Conservation (phyloP, 2,329 filamentous ascomycete genomes). For the Fusarium marasasianum region DNA sequence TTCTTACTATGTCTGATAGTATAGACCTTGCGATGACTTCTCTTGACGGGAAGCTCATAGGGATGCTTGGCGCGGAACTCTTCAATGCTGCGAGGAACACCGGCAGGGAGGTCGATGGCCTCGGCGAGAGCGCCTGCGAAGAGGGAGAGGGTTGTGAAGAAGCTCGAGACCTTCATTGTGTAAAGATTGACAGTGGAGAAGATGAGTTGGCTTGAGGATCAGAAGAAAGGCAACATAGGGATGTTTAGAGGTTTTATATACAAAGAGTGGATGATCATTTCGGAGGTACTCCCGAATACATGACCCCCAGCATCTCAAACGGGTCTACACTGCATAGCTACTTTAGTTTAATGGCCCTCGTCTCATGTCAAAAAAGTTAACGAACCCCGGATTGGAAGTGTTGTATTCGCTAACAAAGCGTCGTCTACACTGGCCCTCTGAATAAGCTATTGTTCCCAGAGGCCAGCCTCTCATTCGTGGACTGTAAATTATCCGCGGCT, state of each 20-base stretch:
- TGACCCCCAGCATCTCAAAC: neutral
- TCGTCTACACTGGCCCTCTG: neutral
- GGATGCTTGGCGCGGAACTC: constrained; percentile 39
- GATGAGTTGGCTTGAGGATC: neutral
- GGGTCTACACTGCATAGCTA: neutral
- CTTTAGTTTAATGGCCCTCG: neutral
- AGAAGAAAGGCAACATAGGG: neutral
- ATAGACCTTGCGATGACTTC: constrained; percentile 21
- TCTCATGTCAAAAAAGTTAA: neutral
- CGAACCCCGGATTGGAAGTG: neutral
- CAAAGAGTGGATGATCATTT: neutral
- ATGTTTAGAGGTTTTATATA: constrained; percentile 11
- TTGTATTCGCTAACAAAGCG: neutral
- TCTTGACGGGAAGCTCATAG: constrained; percentile 17
- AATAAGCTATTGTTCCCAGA: constrained; percentile 14
- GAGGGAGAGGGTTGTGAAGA: constrained; percentile 32
- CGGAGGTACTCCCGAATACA: constrained; percentile 14
- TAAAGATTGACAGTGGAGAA: neutral
- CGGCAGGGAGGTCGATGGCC: constrained; percentile 37
- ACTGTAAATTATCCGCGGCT: constrained; percentile 17
- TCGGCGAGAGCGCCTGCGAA: constrained; percentile 30
- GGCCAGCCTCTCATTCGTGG: constrained; percentile 3
- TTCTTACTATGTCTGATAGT: constrained; percentile 35
- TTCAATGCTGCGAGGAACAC: constrained; percentile 37
- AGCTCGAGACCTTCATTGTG: constrained; percentile 36